Evolutionary conservation across 2,329 filamentous ascomycete species (phyloP), one percentile per base, ranked within the genome.

Genomic region (Xylaria sp.): DNA sequence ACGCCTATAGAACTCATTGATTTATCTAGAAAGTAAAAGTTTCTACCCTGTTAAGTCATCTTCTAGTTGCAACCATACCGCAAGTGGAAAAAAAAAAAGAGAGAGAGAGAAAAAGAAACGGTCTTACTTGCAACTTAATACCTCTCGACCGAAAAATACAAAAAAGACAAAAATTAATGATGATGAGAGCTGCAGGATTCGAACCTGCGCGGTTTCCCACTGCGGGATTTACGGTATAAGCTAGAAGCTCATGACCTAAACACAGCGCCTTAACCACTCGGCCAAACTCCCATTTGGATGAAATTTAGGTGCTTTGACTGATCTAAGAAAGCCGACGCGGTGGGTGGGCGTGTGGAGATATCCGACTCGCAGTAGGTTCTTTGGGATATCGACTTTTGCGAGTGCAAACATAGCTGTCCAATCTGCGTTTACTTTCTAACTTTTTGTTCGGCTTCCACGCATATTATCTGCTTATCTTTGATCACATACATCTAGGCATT

Each of bases 201-300:
- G 63, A 71, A 71, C 66, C 69, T 71, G 69, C 69, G 66, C 66
- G 66, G 66, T 71, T 71, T 66, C 69, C 66, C 63, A 71, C 55
- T 58, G 66, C 69, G 69, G 68, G 63, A 65, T 65, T 65, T 64
- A 60, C 28, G 55, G 63, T 71, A 63, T 56, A n/a, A 39, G 32
- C 55, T 34, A 23, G 48, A 56, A 13, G 23, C 44, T 10, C 12
- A 4, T 4, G n/a, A 70, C 69, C 68, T 70, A 70, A 70, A 70
- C 68, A 70, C 64, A 52, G 48, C 68, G 65, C 68, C 68, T 70
- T 70, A 71, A 71, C 66, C 69, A 70, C 69, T 71, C 69, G 66
- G 69, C 66, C 69, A 71, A 69, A 71, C 69, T 69, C 66, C 62
- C 69, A 28, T 6, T 37, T 56, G 41, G 18, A 18, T 3, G 15